phyloP scores from a whole-genome alignment of 345 rosid species.

The Streptanthus diversifolius region DNA sequence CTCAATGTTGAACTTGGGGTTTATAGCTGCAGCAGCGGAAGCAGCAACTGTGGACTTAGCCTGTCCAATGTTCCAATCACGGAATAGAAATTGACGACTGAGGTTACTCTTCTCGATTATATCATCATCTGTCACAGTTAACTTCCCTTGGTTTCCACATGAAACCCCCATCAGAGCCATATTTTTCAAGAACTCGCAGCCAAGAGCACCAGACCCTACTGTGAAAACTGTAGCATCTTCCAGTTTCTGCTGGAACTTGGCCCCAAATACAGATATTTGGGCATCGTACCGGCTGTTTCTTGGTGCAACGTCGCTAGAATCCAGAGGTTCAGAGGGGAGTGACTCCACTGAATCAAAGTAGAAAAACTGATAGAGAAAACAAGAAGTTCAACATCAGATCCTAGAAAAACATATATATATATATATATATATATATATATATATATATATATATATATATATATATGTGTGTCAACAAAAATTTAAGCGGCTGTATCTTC shows the following conservation, averaged over 20 bases:
- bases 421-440: too few species aligned
- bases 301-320: conserved; percentile 65
- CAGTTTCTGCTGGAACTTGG: conserved; percentile 86
- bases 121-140: conserved; percentile 97
- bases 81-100: conserved; percentile 95
- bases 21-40: conserved; percentile 78
- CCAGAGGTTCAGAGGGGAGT: conserved; percentile 69
- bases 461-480: neutral
- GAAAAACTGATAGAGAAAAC: conserved; percentile 65
- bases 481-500: neutral
- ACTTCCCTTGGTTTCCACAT: conserved; percentile 74
- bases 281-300: conserved; percentile 89
- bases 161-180: conserved; percentile 95
- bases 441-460: too few species aligned
- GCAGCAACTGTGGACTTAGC: conserved; percentile 99
- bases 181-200: conserved; percentile 96
- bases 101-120: conserved; percentile 99
- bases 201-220: conserved; percentile 97
- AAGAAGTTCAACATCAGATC: conserved; percentile 11
- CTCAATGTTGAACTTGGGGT: conserved; percentile 67
- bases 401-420: too few species aligned
- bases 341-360: conserved; percentile 97
- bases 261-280: conserved; percentile 96
- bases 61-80: conserved; percentile 99
- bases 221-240: conserved; percentile 80